Evolutionary conservation across 163 green algal species (phyloP).

Genomic region (Volvox carteri): DNA sequence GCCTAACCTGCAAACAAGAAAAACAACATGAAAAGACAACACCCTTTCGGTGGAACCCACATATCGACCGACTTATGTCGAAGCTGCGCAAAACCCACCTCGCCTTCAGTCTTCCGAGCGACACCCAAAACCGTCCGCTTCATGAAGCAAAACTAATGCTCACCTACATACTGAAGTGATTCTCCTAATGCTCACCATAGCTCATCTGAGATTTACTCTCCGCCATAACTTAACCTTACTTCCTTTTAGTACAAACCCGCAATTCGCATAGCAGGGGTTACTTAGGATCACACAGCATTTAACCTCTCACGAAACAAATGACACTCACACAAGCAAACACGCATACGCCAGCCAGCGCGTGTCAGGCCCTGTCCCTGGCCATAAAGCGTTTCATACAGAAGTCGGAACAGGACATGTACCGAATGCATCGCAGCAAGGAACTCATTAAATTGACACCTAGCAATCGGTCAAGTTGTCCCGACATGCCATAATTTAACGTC

Average conservation of each 20-base stretch:
- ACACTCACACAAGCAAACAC: background rate
- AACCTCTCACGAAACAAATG: conserved; percentile 1
- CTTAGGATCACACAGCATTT: background rate
- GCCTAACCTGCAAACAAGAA: conserved; percentile 2
- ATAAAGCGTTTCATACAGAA: background rate
- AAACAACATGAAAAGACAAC: background rate
- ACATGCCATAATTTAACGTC: too few relatives aligned
- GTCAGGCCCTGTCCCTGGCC: background rate
- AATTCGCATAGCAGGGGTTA: background rate
- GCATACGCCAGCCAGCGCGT: background rate
- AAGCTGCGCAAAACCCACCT: too few relatives aligned
- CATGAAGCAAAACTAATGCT: background rate
- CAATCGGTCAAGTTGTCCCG: too few relatives aligned
- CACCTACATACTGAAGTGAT: background rate
- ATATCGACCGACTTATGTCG: too few relatives aligned
- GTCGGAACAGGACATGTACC: background rate
- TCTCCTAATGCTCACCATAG: background rate
- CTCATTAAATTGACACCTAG: too few relatives aligned
- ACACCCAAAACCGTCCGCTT: too few relatives aligned
- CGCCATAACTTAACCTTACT: background rate
- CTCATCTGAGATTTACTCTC: background rate
- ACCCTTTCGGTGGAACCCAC: conserved; percentile 28
- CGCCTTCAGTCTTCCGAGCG: too few relatives aligned
- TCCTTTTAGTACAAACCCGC: background rate
- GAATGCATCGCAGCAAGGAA: background rate